Evolutionary conservation across 176 grass and related monocot species (phyloP).

Genomic region (Oryza coarctata): DNA sequence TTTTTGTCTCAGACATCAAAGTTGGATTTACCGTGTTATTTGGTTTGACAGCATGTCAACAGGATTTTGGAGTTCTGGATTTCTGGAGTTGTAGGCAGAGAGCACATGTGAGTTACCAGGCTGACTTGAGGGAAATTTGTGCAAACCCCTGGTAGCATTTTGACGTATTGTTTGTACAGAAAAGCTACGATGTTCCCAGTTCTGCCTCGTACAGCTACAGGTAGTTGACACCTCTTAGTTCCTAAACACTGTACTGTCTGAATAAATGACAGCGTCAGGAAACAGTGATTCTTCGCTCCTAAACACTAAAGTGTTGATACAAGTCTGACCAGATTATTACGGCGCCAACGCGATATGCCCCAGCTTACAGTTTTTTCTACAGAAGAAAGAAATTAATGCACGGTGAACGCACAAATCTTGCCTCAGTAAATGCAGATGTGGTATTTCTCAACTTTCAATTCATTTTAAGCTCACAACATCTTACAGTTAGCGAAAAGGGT

Average conservation of each 20-base stretch:
- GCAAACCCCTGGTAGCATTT: neutral
- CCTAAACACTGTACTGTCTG: neutral
- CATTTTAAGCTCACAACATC: constrained; percentile 27
- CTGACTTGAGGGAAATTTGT: neutral
- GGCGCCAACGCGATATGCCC: too few species aligned
- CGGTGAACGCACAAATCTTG: neutral
- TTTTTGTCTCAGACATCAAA: neutral
- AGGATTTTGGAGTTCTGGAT: neutral
- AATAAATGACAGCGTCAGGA: neutral
- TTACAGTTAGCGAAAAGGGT: constrained; percentile 31
- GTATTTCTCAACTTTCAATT: constrained; percentile 29
- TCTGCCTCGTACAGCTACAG: neutral
- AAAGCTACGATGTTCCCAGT: neutral
- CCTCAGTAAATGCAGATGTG: neutral
- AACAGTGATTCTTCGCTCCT: neutral
- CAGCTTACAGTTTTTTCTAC: too few species aligned
- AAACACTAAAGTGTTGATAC: neutral
- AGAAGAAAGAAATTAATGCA: too few species aligned
- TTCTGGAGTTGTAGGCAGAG: constrained; percentile 8
- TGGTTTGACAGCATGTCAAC: neutral
- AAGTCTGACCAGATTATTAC: neutral
- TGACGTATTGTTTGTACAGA: neutral
- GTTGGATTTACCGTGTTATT: neutral
- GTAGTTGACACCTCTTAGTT: neutral
- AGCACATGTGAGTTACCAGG: neutral